These are phyloP conservation scores for Cladosporium cucumerinum DNA, from an alignment of 2,329 filamentous ascomycete genomes.

Conservation along the genomic window DNA sequence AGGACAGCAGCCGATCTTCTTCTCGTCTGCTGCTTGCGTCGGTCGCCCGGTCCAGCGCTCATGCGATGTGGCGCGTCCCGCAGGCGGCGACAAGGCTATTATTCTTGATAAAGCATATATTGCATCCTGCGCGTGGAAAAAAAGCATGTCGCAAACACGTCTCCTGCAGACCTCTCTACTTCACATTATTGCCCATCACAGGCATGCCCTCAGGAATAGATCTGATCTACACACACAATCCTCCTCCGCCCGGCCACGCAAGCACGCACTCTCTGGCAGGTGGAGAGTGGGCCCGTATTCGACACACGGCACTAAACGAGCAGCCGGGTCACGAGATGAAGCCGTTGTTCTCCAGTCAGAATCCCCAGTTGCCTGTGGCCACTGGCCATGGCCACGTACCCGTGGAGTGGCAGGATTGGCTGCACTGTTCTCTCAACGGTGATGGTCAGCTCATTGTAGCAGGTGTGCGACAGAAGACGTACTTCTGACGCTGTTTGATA, in stretches of 20 bases:
- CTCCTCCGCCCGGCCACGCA: conserved; percentile 1
- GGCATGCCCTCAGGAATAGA: neutral
- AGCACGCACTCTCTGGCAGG: conserved; percentile 1
- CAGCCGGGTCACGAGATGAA: conserved; percentile 15
- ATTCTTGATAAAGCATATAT: neutral
- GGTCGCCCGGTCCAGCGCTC: neutral
- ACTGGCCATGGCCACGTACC: conserved; percentile 2
- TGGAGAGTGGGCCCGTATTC: neutral
- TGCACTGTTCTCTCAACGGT: neutral
- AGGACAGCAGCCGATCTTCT: neutral
- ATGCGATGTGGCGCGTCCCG: neutral
- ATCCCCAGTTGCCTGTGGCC: conserved; percentile 7
- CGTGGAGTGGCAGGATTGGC: conserved; percentile 1
- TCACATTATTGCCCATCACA: neutral
- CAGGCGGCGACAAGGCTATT: neutral
- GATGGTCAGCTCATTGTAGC: neutral
- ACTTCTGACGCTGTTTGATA: neutral
- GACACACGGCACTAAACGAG: conserved; percentile 8
- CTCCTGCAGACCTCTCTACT: neutral
- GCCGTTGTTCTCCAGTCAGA: conserved; percentile 2
- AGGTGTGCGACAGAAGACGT: neutral
- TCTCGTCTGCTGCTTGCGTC: neutral
- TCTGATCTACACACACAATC: neutral
- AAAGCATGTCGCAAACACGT: neutral
- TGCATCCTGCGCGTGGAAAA: neutral